Base-by-base conservation (phyloP, 345 rosid genomes). In the Linum trigynum region DNA sequence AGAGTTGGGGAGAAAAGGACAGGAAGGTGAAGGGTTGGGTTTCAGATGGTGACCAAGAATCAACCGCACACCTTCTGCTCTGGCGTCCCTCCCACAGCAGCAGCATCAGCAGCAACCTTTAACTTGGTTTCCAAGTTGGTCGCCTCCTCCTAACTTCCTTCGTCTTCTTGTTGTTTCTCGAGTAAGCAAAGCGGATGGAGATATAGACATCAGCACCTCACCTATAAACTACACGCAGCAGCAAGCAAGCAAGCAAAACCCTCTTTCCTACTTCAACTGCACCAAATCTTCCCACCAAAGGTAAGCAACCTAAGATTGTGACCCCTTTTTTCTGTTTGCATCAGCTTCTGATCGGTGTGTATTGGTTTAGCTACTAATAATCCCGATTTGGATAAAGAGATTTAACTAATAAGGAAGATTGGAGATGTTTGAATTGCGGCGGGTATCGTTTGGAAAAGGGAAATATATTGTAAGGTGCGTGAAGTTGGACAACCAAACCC, bases 31-130 rank as follows among this genome's bases (percentile, higher is more conserved):
- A 75, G 82, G 77, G 75, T 86, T 86, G 87, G 79, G 78, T 76
- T 77, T 76, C 79, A 76, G 98, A 86, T 78, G 96, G 91, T 82
- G 92, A 92, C 96, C 92, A 78, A 84, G 79, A 84, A 89, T 89
- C 87, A 77, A 76, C 82, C 76, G 67, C 57, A 51, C 14, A 51
- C 61, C 62, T 61, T 60, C 39, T 71, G 68, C 65, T 65, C 16
- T 38, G 53, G 67, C 39, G 65, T 86, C 80, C 78, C 91, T 88
- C 86, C 70, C 82, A 71, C 78, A 62, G 59, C 68, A 91, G 86
- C 96, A 71, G 82, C 79, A 72, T 39, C 37, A 23, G 62, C 68
- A 56, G 59, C 45, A 41, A 8, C 45, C 35, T 56, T 56, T 16
- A 68, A 65, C 59, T 66, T 17, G 37, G 76, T 75, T 74, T 75